Conservation (phyloP, 1,139 yeast genomes). For the Suhomyces anneliseae region DNA sequence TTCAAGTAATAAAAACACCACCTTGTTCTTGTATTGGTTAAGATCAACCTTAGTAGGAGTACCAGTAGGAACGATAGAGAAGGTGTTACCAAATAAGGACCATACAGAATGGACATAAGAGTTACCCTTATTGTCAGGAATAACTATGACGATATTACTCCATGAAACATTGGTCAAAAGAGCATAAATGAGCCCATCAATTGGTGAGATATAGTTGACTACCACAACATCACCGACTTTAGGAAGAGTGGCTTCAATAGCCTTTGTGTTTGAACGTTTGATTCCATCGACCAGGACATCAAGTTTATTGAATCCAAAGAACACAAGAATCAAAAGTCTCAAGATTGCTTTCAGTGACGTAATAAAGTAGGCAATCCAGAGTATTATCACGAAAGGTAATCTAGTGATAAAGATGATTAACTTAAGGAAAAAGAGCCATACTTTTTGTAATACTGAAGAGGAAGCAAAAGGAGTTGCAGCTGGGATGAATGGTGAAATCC, state of each 20-base stretch:
- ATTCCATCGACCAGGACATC: slow-evolving; percentile 54
- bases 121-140: slow-evolving; percentile 44
- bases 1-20: slow-evolving; percentile 57
- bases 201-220: slow-evolving; percentile 56
- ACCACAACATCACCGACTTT: slow-evolving; percentile 43
- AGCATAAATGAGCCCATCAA: slow-evolving; percentile 47
- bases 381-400: slow-evolving; percentile 21
- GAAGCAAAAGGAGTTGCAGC: slow-evolving; percentile 13
- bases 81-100: slow-evolving; percentile 37
- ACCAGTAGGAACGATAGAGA: slow-evolving; percentile 15
- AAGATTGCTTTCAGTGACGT: slow-evolving; percentile 11
- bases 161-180: slow-evolving; percentile 27
- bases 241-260: slow-evolving; percentile 41
- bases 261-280: slow-evolving; percentile 40
- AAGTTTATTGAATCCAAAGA: slow-evolving; percentile 30
- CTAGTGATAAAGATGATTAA: slow-evolving; percentile 25
- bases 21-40: slow-evolving; percentile 27
- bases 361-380: slow-evolving; percentile 5
- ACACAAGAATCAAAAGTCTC: slow-evolving; percentile 9
- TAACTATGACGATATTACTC: slow-evolving; percentile 38
- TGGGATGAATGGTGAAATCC: slow-evolving; percentile 78
- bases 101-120: slow-evolving; percentile 35
- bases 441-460: slow-evolving; percentile 5
- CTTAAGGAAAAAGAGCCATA: slow-evolving; percentile 11
- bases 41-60: slow-evolving; percentile 17